These are phyloP conservation scores for Purpureocillium takamizusanense DNA, from an alignment of 2,329 filamentous ascomycete species.

Conservation along the genomic window DNA sequence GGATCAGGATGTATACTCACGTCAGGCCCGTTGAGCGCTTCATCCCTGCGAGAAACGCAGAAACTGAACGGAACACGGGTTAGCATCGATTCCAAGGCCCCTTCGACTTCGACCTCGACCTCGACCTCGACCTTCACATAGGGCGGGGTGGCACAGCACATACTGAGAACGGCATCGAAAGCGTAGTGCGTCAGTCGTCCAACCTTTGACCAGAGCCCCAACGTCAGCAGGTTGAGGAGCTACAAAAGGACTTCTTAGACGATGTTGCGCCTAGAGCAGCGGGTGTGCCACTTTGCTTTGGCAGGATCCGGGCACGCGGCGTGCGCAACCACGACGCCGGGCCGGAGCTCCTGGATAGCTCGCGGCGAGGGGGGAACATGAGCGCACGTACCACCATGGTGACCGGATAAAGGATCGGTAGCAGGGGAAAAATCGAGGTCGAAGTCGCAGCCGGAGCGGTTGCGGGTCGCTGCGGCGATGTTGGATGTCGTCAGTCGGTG, in stretches of 20 bases:
- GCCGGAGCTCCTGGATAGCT: too few species aligned
- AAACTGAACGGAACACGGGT: slow-evolving; percentile 49
- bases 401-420: slow-evolving; percentile 2
- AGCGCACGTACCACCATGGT: slow-evolving; percentile 24
- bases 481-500: too few species aligned
- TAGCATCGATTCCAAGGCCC: neutral
- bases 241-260: slow-evolving; percentile 27
- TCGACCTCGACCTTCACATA: neutral
- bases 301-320: too few species aligned
- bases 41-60: slow-evolving; percentile 91
- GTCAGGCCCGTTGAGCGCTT: slow-evolving; percentile 95
- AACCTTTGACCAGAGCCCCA: slow-evolving; percentile 69
- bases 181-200: slow-evolving; percentile 90
- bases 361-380: neutral
- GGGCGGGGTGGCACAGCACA: slow-evolving; percentile 22
- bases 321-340: too few species aligned
- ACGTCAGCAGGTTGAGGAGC: slow-evolving; percentile 59
- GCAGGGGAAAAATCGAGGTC: too few species aligned
- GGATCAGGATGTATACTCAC: too few species aligned
- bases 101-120: too few species aligned
- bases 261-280: neutral
- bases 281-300: slow-evolving; percentile 7
- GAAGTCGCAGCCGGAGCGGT: too few species aligned
- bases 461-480: too few species aligned
- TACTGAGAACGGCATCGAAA: slow-evolving; percentile 89